Conservation (phyloP, 805 yeast genomes). For the Wickerhamomyces pijperi region DNA sequence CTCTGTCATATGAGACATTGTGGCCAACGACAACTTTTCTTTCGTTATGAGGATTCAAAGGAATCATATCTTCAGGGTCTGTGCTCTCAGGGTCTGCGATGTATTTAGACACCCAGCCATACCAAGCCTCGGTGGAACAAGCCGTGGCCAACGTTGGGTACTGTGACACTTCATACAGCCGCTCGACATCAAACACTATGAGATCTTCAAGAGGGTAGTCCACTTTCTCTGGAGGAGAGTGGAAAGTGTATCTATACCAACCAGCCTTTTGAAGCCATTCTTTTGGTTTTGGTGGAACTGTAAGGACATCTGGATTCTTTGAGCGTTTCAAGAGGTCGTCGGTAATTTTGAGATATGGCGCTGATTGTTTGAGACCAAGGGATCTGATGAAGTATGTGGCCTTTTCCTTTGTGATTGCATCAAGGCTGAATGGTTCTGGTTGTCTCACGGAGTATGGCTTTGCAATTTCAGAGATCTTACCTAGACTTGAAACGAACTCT, state of each 20-base stretch:
- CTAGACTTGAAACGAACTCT: too few relatives aligned
- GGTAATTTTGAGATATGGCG: background rate
- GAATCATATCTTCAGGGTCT: constrained; percentile 48
- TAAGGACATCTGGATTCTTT: too few relatives aligned
- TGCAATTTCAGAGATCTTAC: too few relatives aligned
- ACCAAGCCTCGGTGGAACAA: constrained; percentile 70
- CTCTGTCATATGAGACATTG: constrained; percentile 77
- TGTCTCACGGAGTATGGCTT: too few relatives aligned
- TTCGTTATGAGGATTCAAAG: constrained; percentile 38
- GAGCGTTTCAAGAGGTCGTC: too few relatives aligned
- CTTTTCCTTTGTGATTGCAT: background rate
- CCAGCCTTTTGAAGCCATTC: constrained; percentile 3
- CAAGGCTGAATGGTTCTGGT: background rate
- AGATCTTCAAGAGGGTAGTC: constrained; percentile 2
- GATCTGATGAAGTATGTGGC: background rate
- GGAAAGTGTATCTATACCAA: constrained; percentile 4
- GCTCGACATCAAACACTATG: constrained; percentile 6
- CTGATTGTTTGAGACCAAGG: background rate
- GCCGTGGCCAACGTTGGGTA: constrained; percentile 76
- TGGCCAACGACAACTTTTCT: constrained; percentile 68
- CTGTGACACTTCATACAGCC: constrained; percentile 4
- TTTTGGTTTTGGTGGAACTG: constrained; percentile 1
- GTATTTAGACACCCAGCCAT: constrained; percentile 85
- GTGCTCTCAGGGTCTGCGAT: constrained; percentile 37
- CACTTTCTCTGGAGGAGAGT: constrained; percentile 2